phyloP scores from a whole-genome alignment of 768 basidiomycete species.

The Chiua virens region DNA sequence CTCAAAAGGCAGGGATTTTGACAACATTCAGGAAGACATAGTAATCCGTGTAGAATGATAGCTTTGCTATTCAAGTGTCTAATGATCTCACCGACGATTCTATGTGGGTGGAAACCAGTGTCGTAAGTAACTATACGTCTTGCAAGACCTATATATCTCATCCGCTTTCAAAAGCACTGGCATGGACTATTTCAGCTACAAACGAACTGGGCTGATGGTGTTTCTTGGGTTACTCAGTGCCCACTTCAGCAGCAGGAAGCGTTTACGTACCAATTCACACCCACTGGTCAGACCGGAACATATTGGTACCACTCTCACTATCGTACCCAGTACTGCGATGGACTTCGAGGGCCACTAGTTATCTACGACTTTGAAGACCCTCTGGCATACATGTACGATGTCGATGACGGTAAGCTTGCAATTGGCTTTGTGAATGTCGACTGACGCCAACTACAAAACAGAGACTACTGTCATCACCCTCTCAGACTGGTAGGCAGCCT shows the following conservation, averaged over 20 bases:
- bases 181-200: too few relatives aligned
- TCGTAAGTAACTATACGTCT: too few relatives aligned
- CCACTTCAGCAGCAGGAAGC: slow-evolving; percentile 35
- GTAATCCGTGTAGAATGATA: not conserved
- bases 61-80: too few relatives aligned
- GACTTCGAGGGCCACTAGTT: too few relatives aligned
- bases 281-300: slow-evolving; percentile 38
- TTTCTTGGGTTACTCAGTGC: slow-evolving; percentile 45
- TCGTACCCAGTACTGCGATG: too few relatives aligned
- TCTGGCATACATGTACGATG: too few relatives aligned
- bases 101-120: too few relatives aligned
- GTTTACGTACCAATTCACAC: slow-evolving; percentile 38
- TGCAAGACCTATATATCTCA: slow-evolving; percentile 12
- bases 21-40: not conserved
- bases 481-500: too few relatives aligned
- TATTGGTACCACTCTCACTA: slow-evolving; percentile 52
- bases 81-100: too few relatives aligned
- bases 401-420: too few relatives aligned
- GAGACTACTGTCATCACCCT: slow-evolving; percentile 49
- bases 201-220: too few relatives aligned
- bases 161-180: slow-evolving; percentile 21
- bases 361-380: too few relatives aligned
- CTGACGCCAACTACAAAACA: slow-evolving; percentile 5
- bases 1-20: not conserved
- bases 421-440: slow-evolving; percentile 13